Percentiles rank a stretch among this genome's conserved stretches.
These are phyloP conservation scores for Alloascoidea hylecoeti DNA, from an alignment of 805 yeast species.

Conservation along the genomic window DNA sequence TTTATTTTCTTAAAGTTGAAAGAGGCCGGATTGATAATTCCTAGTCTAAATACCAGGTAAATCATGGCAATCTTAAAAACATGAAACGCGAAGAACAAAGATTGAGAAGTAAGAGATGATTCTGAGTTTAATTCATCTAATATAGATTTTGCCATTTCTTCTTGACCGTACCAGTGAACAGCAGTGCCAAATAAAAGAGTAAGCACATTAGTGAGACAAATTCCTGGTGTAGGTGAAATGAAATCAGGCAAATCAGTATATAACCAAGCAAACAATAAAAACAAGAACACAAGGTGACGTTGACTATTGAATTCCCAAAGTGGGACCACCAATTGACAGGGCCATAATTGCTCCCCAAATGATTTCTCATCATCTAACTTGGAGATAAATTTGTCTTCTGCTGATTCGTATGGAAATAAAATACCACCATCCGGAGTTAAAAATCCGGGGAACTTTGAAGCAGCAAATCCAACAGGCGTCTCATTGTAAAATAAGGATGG, in stretches of 20 bases:
- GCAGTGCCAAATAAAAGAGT: conserved; percentile 12
- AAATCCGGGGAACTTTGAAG: conserved; percentile 60
- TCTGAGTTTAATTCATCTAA: conserved; percentile 6
- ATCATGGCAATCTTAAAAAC: conserved; percentile 41
- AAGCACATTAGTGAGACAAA: conserved; percentile 55
- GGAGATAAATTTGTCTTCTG: conserved; percentile 24
- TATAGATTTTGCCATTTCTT: conserved; percentile 1
- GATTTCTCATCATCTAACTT: neutral
- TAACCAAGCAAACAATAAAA: conserved; percentile 50
- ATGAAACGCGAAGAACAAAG: conserved; percentile 63
- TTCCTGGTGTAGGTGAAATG: conserved; percentile 86
- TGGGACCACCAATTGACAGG: conserved; percentile 74
- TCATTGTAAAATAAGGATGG: conserved; percentile 65
- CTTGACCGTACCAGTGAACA: conserved; percentile 7
- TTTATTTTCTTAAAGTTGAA: conserved; percentile 24
- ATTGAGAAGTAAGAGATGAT: conserved; percentile 25
- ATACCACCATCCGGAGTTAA: conserved; percentile 76
- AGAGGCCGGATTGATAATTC: conserved; percentile 65
- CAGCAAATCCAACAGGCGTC: conserved; percentile 48
- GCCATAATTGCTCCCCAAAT: neutral
- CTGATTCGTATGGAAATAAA: conserved; percentile 50
- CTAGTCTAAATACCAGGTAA: conserved; percentile 46
- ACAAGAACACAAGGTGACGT: conserved; percentile 18
- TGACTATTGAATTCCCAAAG: conserved; percentile 36
- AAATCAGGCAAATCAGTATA: conserved; percentile 88